phyloP scores from a whole-genome alignment of 2,329 filamentous ascomycete genomes.

The Fusarium stilboides region DNA sequence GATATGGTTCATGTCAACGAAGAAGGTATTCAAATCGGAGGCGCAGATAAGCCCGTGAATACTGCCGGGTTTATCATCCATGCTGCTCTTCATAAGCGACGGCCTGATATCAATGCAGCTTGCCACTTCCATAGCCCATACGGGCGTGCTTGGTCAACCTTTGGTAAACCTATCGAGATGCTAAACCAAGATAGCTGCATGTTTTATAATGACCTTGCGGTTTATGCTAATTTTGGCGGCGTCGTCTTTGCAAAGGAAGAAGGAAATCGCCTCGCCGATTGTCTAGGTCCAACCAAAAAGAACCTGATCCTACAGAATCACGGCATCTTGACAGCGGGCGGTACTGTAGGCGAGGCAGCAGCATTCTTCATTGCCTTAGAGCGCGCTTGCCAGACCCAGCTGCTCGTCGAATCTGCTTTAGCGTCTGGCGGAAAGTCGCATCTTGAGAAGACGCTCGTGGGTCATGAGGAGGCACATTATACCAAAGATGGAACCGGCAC shows the following conservation, averaged over 20 bases:
- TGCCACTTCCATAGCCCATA: conserved; percentile 77
- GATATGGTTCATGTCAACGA: conserved; percentile 78
- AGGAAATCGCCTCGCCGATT: too few relatives aligned
- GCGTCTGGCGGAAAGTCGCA: too few relatives aligned
- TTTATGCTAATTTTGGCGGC: too few relatives aligned
- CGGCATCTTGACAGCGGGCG: conserved; percentile 76
- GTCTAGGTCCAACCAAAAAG: too few relatives aligned
- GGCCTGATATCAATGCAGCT: conserved; percentile 74
- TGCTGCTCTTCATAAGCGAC: conserved; percentile 72
- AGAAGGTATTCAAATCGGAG: conserved; percentile 71
- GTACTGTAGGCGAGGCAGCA: conserved; percentile 79
- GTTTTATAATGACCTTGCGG: too few relatives aligned
- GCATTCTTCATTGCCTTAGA: too few relatives aligned
- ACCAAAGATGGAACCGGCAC: too few relatives aligned
- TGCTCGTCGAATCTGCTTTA: too few relatives aligned
- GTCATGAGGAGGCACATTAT: too few relatives aligned
- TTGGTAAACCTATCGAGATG: conserved; percentile 75
- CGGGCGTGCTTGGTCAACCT: conserved; percentile 76
- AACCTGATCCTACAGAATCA: conserved; percentile 67
- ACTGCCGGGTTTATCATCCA: conserved; percentile 66
- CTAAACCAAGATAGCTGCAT: conserved; percentile 64
- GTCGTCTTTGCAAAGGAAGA: too few relatives aligned
- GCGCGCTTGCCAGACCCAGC: too few relatives aligned
- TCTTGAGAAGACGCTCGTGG: too few relatives aligned
- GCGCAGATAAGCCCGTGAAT: conserved; percentile 64